Evolutionary conservation across 2,329 filamentous ascomycete species (phyloP), one percentile per base, ranked within the genome.

Genomic region (Sphaerostilbella broomeana): DNA sequence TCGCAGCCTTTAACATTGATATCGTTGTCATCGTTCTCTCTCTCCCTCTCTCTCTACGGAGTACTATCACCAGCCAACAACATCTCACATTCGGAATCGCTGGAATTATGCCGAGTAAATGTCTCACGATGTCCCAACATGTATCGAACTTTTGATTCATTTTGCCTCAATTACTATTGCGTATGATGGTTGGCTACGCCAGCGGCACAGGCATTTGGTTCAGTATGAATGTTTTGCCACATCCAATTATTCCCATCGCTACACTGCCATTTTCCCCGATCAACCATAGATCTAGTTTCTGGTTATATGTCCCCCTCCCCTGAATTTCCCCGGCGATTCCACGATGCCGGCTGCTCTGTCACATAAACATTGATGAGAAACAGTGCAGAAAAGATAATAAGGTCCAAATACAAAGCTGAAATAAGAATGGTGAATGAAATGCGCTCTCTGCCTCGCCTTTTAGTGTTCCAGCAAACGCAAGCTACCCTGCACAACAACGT

Each of bases 401-500:
- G n/a, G n/a, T n/a, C n/a, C n/a, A n/a, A n/a, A n/a, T n/a, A n/a
- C n/a, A n/a, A n/a, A n/a, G n/a, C n/a, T n/a, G n/a, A 39, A 32
- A 28, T 32, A 32, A 29, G 15, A 29, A 29, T 38, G 30, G 13
- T 39, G 19, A 30, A 15, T 31, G 27, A 37, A 16, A 34, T n/a
- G n/a, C n/a, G n/a, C n/a, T n/a, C n/a, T n/a, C n/a, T n/a, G n/a
- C 28, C 18, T 6, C 26, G 12, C 29, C 17, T 16, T 34, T 52
- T 77, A 82, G 61, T 82, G 78, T 69, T 82, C 78, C 50, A 82
- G 67, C 53, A 82, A 65, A 58, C 78, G 76, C 77, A 98, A 77
- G 67, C 88, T 95, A 59, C 92, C 92, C 76, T 98, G 92, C 42
- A 98, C 92, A 36, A 98, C 92, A 11, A 97, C 92, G 69, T 98